Percentiles rank a stretch among this genome's conserved stretches.
Conservation (phyloP, 495 filamentous ascomycete genomes). For the Polyplosphaeria fusca region DNA sequence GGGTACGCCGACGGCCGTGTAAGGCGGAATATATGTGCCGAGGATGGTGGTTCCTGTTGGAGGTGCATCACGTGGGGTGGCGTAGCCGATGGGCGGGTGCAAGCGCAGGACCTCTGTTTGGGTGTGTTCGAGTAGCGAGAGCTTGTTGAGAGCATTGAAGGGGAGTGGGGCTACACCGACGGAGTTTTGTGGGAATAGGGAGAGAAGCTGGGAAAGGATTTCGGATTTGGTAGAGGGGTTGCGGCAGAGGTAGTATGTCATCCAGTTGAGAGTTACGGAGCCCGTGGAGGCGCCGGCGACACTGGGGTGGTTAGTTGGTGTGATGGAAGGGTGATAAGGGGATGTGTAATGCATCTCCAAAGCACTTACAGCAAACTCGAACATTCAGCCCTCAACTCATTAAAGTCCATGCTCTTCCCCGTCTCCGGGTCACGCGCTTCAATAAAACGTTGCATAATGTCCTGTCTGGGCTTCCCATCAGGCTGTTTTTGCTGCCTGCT, state of each 20-base stretch:
- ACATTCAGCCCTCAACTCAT: slow-evolving; percentile 28
- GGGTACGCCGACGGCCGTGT: slow-evolving; percentile 21
- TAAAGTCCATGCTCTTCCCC: slow-evolving; percentile 26
- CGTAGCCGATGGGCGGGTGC: slow-evolving; percentile 23
- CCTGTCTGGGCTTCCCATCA: slow-evolving; percentile 22
- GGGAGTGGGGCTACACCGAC: slow-evolving; percentile 8
- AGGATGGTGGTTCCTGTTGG: slow-evolving; percentile 19
- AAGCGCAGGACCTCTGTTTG: slow-evolving; percentile 29
- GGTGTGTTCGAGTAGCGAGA: slow-evolving; percentile 26
- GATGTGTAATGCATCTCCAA: no score
- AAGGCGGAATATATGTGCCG: slow-evolving; percentile 22
- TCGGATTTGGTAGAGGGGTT: slow-evolving; percentile 11
- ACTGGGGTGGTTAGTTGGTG: no score
- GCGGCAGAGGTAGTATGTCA: slow-evolving; percentile 33
- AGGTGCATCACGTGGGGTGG: slow-evolving; percentile 29
- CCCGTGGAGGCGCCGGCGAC: slow-evolving; percentile 22
- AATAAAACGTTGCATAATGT: slow-evolving; percentile 33
- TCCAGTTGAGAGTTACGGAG: slow-evolving; percentile 30
- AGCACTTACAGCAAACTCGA: slow-evolving; percentile 29
- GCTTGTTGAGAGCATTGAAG: slow-evolving; percentile 21
- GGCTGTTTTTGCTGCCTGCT: slow-evolving; percentile 7
- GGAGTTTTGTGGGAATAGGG: slow-evolving; percentile 18
- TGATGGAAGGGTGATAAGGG: no score
- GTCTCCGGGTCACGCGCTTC: slow-evolving; percentile 31
- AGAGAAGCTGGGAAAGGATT: slow-evolving; percentile 18